phyloP scores from a whole-genome alignment of 805 yeast species.

The Pichia occidentalis region DNA sequence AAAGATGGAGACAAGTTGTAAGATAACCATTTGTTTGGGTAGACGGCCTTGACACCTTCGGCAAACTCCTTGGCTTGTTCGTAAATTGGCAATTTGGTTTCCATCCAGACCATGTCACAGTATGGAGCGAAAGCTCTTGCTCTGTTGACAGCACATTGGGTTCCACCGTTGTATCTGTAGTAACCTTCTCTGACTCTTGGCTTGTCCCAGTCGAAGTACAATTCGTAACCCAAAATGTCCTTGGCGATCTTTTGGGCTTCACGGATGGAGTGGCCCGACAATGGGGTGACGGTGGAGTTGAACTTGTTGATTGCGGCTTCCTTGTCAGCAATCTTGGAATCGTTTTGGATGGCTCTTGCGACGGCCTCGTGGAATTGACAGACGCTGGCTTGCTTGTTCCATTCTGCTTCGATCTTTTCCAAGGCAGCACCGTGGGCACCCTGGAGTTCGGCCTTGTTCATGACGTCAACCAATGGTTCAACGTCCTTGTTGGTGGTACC shows the following conservation, averaged over 20 bases:
- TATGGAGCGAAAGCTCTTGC: conserved; percentile 93
- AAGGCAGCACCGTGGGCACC: conserved; percentile 71
- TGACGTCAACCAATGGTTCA: conserved; percentile 65
- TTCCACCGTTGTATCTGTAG: conserved; percentile 94
- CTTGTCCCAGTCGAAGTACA: conserved; percentile 91
- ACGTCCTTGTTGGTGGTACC: conserved; percentile 86
- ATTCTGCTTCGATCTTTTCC: conserved; percentile 68
- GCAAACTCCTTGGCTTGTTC: conserved; percentile 93
- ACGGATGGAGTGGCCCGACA: conserved; percentile 65
- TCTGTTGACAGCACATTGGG: conserved; percentile 95
- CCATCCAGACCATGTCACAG: conserved; percentile 98
- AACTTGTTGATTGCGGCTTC: conserved; percentile 58
- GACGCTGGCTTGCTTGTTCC: conserved; percentile 78
- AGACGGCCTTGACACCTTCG: conserved; percentile 73
- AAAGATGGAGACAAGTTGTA: conserved; percentile 95
- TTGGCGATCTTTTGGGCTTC: conserved; percentile 76
- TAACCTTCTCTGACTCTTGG: conserved; percentile 95
- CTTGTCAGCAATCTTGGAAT: conserved; percentile 49
- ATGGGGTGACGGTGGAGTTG: conserved; percentile 62
- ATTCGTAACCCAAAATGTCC: conserved; percentile 69
- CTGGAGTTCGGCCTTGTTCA: conserved; percentile 71
- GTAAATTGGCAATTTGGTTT: conserved; percentile 90
- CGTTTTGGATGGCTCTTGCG: conserved; percentile 65
- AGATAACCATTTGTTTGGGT: conserved; percentile 92
- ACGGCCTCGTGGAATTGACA: conserved; percentile 91